phyloP scores from a whole-genome alignment of 257 asterid species.

The Hygrophila difformis region DNA sequence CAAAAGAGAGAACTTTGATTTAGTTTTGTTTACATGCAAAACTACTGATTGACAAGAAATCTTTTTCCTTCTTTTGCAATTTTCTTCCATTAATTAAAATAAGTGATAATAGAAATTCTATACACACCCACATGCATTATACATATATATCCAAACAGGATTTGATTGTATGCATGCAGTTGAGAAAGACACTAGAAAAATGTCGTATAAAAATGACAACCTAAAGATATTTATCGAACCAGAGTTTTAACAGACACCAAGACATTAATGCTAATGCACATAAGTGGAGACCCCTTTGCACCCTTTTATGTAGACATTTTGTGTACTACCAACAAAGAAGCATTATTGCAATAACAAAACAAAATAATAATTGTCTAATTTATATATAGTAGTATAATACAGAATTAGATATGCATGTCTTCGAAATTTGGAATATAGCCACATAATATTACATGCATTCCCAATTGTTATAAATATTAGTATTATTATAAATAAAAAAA shows the following conservation, averaged over 20 bases:
- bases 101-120: no score
- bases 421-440: constrained; percentile 15
- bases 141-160: no score
- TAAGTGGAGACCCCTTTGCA: constrained; percentile 41
- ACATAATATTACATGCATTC: no score
- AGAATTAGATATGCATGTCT: no score
- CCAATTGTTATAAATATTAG: no score
- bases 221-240: constrained; percentile 16
- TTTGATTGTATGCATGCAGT: background rate
- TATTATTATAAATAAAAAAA: background rate
- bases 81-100: no score
- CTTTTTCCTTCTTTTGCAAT: no score
- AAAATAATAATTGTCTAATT: background rate
- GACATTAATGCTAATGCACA: constrained; percentile 28
- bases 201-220: constrained; percentile 19
- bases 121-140: no score
- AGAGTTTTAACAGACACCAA: constrained; percentile 22
- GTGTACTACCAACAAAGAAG: constrained; percentile 1
- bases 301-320: constrained; percentile 35
- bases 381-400: no score
- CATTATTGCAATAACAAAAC: constrained; percentile 10
- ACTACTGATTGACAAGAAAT: no score
- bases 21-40: no score
- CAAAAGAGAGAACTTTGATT: no score
- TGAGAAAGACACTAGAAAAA: constrained; percentile 7